Evolutionary conservation across 257 asterid species (phyloP), one percentile per base, ranked within the genome.

Genomic region (Solanum bulbocastanum): DNA sequence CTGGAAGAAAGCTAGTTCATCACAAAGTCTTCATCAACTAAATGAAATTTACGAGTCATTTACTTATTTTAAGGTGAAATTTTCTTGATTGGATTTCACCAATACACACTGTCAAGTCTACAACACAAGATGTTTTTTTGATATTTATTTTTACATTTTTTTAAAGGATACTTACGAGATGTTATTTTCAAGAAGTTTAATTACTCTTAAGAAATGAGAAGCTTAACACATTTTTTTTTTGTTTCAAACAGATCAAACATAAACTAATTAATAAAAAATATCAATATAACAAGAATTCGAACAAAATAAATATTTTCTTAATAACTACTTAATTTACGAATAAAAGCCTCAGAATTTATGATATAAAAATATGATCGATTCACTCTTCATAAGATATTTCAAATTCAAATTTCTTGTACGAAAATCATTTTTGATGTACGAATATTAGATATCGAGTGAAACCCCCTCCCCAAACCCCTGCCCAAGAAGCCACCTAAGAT

Each of bases 321-420:
- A 7, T 56, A 56, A 56, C 10, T 56, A 56, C 11, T 20, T 20
- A 56, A 56, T 56, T 56, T 56, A 56, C 5, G 1, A 56, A 20
- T 1, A 56, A 56, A 56, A 7, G 1, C 10, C 60, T 56, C 25
- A 56, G 3, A 10, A 56, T 56, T 18, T 18, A 20, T 56, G 25
- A 56, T 20, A 56, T 7, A 56, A 2, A 20, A 1, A 1, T 56
- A 56, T 20, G 25, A 20, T 7, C 12, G 2, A 20, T 20, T 20
- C 66, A 3, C 12, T 20, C 11, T 20, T 56, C 1, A 20, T 20
- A 0, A 20, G 2, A 56, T 56, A 20, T 56, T 18, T 56, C 2
- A 0, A 56, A 18, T 56, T 56, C 10, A 1, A 4, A 20, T 56
- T 20, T 56, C 18, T 0, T 3, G 0, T 20, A 56, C 1, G 5